Evolutionary conservation across 345 rosid species (phyloP).

Genomic region (Salix koriyanagi): DNA sequence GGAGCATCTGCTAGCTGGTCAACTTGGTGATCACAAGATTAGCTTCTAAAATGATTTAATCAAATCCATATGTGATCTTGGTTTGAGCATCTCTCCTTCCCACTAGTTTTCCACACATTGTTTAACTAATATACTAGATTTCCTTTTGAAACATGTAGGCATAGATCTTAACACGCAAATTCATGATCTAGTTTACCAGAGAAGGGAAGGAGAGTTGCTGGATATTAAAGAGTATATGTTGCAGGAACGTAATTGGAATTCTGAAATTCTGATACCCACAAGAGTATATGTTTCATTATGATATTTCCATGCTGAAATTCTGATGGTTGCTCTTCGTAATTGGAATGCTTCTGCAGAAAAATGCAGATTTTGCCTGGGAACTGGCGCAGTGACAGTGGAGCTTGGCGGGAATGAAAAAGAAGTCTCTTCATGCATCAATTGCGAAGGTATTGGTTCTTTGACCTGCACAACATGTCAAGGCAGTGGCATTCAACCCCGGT

Average conservation of each 20-base stretch:
- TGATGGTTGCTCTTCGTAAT: conserved; percentile 7
- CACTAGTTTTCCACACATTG: not conserved
- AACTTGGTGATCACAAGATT: not conserved
- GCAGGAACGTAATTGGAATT: not conserved
- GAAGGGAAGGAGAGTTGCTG: not conserved
- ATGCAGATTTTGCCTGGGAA: conserved; percentile 84
- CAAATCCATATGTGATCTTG: not conserved
- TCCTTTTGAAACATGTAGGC: not conserved
- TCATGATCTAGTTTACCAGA: not conserved
- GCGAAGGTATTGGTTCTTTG: conserved; percentile 77
- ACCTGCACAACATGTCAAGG: conserved; percentile 98
- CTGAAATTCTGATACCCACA: too few relatives aligned
- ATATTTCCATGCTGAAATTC: not conserved
- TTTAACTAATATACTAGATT: not conserved
- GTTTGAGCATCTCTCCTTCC: not conserved
- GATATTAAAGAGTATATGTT: not conserved
- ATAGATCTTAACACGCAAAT: not conserved
- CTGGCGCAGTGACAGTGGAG: conserved; percentile 60
- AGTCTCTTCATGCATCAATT: conserved; percentile 71
- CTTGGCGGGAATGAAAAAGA: conserved; percentile 79
- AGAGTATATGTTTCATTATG: too few relatives aligned
- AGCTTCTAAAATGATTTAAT: too few relatives aligned
- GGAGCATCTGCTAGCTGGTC: not conserved
- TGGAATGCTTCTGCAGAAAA: conserved; percentile 39
- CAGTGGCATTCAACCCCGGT: conserved; percentile 90